Evolutionary conservation across 305 asterid genomes (phyloP).

Genomic region (Ajuga reptans): DNA sequence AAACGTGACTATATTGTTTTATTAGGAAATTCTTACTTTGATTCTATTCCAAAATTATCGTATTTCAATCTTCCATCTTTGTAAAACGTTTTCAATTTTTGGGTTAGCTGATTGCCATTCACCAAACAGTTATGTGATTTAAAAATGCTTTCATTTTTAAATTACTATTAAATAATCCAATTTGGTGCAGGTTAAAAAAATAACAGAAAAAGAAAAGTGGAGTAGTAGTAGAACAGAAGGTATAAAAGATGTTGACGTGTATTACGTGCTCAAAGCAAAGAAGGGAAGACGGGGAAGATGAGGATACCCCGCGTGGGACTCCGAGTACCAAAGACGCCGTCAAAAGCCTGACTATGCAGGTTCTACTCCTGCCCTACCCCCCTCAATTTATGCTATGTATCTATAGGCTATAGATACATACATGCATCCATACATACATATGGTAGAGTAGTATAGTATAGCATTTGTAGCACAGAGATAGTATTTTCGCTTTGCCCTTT

Average conservation of each 20-base stretch:
- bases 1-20: slow-evolving; percentile 5
- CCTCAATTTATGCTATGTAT: not conserved
- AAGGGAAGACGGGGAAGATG: slow-evolving; percentile 32
- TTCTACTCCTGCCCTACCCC: slow-evolving; percentile 27
- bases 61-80: not conserved
- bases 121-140: not conserved
- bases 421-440: not conserved
- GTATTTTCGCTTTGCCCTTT: slow-evolving; percentile 9
- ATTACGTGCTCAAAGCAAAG: slow-evolving; percentile 81
- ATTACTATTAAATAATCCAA: not conserved
- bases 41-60: slow-evolving; percentile 15
- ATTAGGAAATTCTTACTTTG: not conserved
- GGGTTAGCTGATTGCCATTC: not conserved
- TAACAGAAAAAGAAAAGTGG: not conserved
- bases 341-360: slow-evolving; percentile 99
- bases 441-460: slow-evolving; percentile 12
- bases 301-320: slow-evolving; percentile 76
- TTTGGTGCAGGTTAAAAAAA: slow-evolving; percentile 20
- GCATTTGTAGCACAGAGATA: not conserved
- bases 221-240: not conserved
- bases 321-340: slow-evolving; percentile 91
- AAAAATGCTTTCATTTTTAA: not conserved
- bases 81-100: not conserved
- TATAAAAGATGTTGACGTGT: slow-evolving; percentile 74
- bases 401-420: not conserved